Conservation (phyloP, 2,329 filamentous ascomycete genomes). For the Ambrosiella beaveri region DNA sequence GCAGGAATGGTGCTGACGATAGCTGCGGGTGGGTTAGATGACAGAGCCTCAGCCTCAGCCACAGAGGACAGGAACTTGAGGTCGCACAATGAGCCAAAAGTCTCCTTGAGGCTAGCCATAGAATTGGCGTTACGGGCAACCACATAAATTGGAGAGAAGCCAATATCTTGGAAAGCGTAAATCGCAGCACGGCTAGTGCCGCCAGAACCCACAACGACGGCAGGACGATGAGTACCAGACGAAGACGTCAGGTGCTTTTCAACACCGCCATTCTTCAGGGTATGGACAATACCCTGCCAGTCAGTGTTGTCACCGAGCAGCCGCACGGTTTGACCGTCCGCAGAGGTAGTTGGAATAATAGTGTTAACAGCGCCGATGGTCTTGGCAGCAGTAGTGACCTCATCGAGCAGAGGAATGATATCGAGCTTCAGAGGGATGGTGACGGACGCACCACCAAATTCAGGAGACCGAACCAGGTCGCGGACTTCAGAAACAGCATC, state of each 20-base stretch:
- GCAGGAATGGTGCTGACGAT: conserved; percentile 85
- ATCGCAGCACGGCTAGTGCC: conserved; percentile 86
- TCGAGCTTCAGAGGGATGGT: conserved; percentile 92
- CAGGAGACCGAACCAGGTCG: conserved; percentile 46
- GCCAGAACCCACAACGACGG: conserved; percentile 75
- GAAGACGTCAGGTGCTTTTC: conserved; percentile 19
- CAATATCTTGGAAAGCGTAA: conserved; percentile 69
- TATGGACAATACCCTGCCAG: conserved; percentile 78
- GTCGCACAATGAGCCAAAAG: conserved; percentile 59
- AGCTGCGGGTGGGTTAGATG: conserved; percentile 40
- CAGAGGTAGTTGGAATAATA: conserved; percentile 43
- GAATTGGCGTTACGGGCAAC: conserved; percentile 60
- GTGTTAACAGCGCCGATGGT: conserved; percentile 91
- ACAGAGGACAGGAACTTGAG: conserved; percentile 40
- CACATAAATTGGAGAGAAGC: conserved; percentile 72
- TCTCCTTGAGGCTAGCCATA: conserved; percentile 46
- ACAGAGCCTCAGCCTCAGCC: conserved; percentile 22
- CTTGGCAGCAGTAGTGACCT: conserved; percentile 59
- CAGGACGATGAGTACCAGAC: conserved; percentile 25
- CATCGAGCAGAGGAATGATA: conserved; percentile 65
- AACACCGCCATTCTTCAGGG: conserved; percentile 53
- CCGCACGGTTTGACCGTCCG: conserved; percentile 15
- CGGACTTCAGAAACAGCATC: conserved; percentile 42
- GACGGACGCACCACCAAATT: conserved; percentile 86
- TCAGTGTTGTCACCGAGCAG: conserved; percentile 85